phyloP scores from a whole-genome alignment of 1,139 yeast genomes.

The Arxiozyma heterogenica region DNA sequence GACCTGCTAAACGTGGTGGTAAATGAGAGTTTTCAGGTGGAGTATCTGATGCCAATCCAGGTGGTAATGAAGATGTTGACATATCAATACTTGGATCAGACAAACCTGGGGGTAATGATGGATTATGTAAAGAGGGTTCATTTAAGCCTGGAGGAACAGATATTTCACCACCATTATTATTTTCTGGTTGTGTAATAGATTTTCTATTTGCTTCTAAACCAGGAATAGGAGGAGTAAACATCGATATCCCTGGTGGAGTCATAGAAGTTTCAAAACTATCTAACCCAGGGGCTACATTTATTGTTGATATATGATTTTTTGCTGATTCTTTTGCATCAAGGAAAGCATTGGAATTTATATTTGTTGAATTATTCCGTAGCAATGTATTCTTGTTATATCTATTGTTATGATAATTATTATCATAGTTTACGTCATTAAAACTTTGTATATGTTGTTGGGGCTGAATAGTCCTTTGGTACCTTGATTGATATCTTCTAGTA shows the following conservation, averaged over 20 bases:
- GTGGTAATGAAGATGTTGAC: conserved; percentile 5
- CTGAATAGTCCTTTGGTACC: conserved; percentile 3
- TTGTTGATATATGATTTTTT: conserved; percentile 2
- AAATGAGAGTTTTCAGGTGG: not conserved
- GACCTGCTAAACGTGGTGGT: conserved; percentile 12
- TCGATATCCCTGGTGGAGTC: conserved; percentile 2
- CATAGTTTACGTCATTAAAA: conserved; percentile 8
- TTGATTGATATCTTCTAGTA: conserved; percentile 2
- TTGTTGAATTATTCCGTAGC: not conserved
- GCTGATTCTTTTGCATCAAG: not conserved
- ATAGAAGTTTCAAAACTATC: not conserved
- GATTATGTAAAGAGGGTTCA: not conserved
- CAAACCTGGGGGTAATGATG: conserved; percentile 6
- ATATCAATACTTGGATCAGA: not conserved
- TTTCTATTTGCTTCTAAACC: not conserved
- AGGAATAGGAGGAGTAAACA: not conserved
- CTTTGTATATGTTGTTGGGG: not conserved
- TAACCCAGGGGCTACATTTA: conserved; percentile 4
- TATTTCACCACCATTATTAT: not conserved
- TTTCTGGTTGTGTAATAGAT: not conserved
- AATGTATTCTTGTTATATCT: conserved; percentile 9
- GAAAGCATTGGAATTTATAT: not conserved
- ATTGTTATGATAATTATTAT: conserved; percentile 15
- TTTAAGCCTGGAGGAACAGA: conserved; percentile 4
- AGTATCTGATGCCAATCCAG: conserved; percentile 6